Percentiles rank a stretch among this genome's conserved stretches.
Conservation (phyloP, 2,329 filamentous ascomycete species). For the Aspergillus texensis region DNA sequence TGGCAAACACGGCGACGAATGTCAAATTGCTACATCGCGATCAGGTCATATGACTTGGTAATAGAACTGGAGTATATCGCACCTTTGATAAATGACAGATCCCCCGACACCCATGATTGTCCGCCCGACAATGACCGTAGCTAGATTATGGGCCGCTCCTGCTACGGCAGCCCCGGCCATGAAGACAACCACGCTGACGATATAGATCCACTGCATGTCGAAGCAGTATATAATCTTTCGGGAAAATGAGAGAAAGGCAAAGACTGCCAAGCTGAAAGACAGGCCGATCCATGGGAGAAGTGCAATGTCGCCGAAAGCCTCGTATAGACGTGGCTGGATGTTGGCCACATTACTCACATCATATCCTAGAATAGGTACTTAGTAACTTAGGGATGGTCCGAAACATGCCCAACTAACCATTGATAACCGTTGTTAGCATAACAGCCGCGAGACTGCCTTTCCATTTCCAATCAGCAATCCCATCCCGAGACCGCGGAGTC, state of each 20-base stretch:
- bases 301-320: constrained; percentile 17
- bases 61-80: background rate
- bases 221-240: constrained; percentile 6
- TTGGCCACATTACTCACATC: constrained; percentile 23
- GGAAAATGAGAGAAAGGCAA: constrained; percentile 14
- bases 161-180: constrained; percentile 7
- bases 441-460: constrained; percentile 14
- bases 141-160: constrained; percentile 4
- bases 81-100: constrained; percentile 5
- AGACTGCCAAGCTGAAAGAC: constrained; percentile 16
- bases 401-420: constrained; percentile 6
- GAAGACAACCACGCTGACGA: background rate
- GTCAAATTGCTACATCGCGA: background rate
- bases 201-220: constrained; percentile 9
- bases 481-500: background rate
- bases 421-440: constrained; percentile 15
- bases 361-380: constrained; percentile 9
- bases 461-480: constrained; percentile 18
- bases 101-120: constrained; percentile 4
- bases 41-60: background rate
- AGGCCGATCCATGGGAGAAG: constrained; percentile 20
- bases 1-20: constrained; percentile 5
- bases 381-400: background rate
- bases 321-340: constrained; percentile 19
- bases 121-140: constrained; percentile 3